These are phyloP conservation scores for Suillus paluster DNA, from an alignment of 768 basidiomycete species.

Conservation along the genomic window DNA sequence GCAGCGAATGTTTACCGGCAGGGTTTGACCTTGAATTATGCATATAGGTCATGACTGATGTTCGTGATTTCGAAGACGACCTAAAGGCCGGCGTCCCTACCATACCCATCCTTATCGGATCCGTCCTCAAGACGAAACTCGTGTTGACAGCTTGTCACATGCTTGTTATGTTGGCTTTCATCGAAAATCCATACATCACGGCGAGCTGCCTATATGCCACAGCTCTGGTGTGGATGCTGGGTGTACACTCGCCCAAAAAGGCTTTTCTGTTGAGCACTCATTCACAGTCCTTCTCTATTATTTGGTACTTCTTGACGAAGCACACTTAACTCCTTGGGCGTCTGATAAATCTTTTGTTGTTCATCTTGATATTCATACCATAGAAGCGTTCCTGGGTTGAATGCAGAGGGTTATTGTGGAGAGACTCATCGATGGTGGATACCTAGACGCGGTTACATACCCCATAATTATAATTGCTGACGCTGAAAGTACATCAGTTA, in stretches of 20 bases:
- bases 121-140: not conserved
- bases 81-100: not conserved
- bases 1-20: not conserved
- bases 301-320: not conserved
- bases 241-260: not conserved
- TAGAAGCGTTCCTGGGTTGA: not conserved
- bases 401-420: not conserved
- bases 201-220: not conserved
- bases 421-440: too few species aligned
- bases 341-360: too few species aligned
- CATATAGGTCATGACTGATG: not conserved
- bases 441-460: too few species aligned
- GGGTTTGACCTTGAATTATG: not conserved
- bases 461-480: too few species aligned
- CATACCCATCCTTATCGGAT: constrained; percentile 1
- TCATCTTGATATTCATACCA: not conserved
- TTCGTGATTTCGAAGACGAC: not conserved
- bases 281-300: not conserved
- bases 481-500: too few species aligned
- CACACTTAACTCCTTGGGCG: not conserved
- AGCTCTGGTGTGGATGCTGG: not conserved
- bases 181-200: not conserved
- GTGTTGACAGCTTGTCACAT: not conserved
- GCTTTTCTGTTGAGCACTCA: not conserved
- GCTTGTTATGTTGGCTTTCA: not conserved